Percentiles rank a stretch among this genome's conserved stretches.
Conservation (phyloP, 2,329 filamentous ascomycete genomes). For the Fusarium mexicanum region DNA sequence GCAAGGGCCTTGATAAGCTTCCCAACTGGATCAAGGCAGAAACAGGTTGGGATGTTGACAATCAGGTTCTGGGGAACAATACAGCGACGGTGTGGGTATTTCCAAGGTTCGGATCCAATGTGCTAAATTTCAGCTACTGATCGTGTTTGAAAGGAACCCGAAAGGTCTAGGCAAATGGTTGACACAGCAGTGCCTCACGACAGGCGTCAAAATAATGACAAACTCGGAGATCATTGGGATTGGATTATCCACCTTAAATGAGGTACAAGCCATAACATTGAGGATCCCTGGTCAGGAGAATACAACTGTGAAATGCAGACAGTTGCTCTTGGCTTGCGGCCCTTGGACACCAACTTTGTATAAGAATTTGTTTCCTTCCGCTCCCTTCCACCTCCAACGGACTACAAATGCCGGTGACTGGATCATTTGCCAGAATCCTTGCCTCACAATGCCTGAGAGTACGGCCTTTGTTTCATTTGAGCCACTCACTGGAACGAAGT, state of each 20-base stretch:
- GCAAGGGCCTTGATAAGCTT: neutral
- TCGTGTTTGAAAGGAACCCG: neutral
- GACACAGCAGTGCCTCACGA: neutral
- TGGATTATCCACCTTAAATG: accelerated
- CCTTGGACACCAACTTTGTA: neutral
- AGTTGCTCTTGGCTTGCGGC: neutral
- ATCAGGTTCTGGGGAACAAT: accelerated
- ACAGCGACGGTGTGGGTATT: neutral
- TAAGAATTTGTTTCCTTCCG: neutral
- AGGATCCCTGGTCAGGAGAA: accelerated
- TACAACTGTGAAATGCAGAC: accelerated
- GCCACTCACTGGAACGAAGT: neutral
- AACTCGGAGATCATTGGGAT: accelerated
- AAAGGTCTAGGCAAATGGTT: neutral
- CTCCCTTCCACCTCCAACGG: neutral
- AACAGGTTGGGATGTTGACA: neutral
- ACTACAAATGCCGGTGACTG: neutral
- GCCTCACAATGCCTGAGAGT: accelerated
- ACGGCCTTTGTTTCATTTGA: neutral
- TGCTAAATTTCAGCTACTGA: neutral
- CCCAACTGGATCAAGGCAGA: neutral
- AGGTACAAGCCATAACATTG: neutral
- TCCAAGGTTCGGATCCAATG: accelerated
- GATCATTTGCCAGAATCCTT: neutral
- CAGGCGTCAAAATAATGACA: neutral